Evolutionary conservation across 2,329 filamentous ascomycete genomes (phyloP).

Genomic region (Fusarium armeniacum): DNA sequence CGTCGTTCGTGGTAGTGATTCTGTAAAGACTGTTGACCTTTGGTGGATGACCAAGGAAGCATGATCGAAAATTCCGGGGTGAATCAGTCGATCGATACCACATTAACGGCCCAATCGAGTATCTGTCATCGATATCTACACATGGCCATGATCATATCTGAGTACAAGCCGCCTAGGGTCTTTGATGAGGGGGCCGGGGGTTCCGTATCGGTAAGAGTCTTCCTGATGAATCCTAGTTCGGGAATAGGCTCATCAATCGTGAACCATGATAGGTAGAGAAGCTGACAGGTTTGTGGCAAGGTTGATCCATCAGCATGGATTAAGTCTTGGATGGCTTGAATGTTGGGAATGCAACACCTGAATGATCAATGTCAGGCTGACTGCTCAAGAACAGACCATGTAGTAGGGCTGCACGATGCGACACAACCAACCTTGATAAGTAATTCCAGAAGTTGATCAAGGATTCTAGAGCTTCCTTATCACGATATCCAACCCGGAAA

Average conservation of each 20-base stretch:
- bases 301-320: background rate
- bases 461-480: slow-evolving; percentile 22
- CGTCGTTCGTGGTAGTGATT: background rate
- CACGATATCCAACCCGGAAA: background rate
- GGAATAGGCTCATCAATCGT: background rate
- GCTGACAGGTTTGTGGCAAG: background rate
- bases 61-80: too few relatives aligned
- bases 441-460: slow-evolving; percentile 17
- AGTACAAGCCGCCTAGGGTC: too few relatives aligned
- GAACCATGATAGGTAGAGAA: background rate
- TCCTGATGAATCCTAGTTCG: background rate
- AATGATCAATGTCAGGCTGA: background rate
- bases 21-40: background rate
- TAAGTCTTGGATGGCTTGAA: background rate
- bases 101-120: too few relatives aligned
- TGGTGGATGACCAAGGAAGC: background rate
- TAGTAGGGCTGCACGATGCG: slow-evolving; percentile 19
- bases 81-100: background rate
- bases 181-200: too few relatives aligned
- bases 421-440: slow-evolving; percentile 17
- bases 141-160: background rate
- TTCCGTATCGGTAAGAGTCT: background rate
- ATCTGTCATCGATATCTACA: background rate
- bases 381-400: slow-evolving; percentile 2
- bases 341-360: background rate